Evolutionary conservation across 2,329 filamentous ascomycete species (phyloP), one percentile per base, ranked within the genome.

Genomic region (Diaporthe australafricana): DNA sequence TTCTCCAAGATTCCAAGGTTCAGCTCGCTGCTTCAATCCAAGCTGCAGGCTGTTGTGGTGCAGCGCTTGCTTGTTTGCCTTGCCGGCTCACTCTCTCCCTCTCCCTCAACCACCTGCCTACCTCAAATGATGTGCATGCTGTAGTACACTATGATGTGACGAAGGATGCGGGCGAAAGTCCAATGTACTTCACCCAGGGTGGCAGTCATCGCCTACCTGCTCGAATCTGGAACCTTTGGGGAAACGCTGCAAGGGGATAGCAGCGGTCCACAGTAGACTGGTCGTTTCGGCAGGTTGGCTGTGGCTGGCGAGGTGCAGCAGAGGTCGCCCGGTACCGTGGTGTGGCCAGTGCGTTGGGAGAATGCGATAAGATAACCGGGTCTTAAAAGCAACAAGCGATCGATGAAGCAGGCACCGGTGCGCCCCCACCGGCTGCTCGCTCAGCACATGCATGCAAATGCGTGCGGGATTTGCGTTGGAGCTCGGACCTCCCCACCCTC

Each of bases 1-100:
- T 68, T 53, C 50, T 48, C 42, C 27, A 50, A 63, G 52, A 38
- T 63, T 50, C 48, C 67, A 66, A 72, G 67, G 68, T 72, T 70
- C 67, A 70, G 71, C 71, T 72, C 25, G 53, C 16, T 66, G 67
- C 57, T 48, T 72, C 56, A 56, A 40, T 11, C 30, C 62, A 22
- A 55, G 45, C 56, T 42, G 55, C 68, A 60, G 45, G 38, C 48
- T n/a, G 16, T 57, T 62, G 53, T 68, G 32, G 45, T 50, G 22
- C 45, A 50, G 60, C 45, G 48, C 60, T 50, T 65, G 60, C 60
- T 65, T 50, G 60, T 65, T 50, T 50, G 45, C 60, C 47, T 25
- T 20, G n/a, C 27, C 32, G 12, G 5, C 20, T n/a, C 17, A 2
- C 40, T 47, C 14, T 1, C 57, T 12, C 20, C 27, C 42, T n/a